Evolutionary conservation across 495 filamentous ascomycete species (phyloP).

Genomic region (Mytilinidion resinicola): DNA sequence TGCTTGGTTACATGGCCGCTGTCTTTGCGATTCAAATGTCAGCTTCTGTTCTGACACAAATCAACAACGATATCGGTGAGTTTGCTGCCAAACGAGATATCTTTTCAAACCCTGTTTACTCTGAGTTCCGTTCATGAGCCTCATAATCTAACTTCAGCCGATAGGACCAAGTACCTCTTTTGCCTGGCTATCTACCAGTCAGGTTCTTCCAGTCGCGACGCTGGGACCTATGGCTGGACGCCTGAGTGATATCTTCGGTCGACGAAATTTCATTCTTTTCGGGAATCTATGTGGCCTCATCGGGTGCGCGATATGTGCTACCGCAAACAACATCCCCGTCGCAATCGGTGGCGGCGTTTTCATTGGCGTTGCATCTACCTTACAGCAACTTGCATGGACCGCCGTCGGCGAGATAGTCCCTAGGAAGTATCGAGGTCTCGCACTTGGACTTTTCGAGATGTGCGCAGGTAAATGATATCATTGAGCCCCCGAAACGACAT

Average conservation of each 20-base stretch:
- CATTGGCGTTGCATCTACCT: not conserved
- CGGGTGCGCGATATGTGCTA: not conserved
- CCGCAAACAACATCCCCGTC: not conserved
- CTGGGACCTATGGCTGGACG: not conserved
- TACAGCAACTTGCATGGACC: not conserved
- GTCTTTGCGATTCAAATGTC: not conserved
- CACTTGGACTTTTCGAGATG: not conserved
- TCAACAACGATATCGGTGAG: constrained; percentile 1
- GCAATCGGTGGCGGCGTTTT: not conserved
- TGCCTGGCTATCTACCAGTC: not conserved
- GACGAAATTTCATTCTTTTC: constrained; percentile 2
- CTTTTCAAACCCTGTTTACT: too few species aligned
- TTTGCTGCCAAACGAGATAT: not conserved
- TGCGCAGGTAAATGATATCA: not conserved
- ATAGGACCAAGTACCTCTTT: not conserved
- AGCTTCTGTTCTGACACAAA: not conserved
- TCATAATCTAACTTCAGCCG: not conserved
- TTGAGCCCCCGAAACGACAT: too few species aligned
- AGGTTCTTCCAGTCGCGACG: not conserved
- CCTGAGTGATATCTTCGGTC: constrained; percentile 11
- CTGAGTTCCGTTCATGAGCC: not conserved
- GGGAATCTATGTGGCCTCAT: not conserved
- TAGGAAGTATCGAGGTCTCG: not conserved
- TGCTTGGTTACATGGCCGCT: not conserved
- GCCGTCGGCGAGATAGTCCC: not conserved